Conservation (phyloP, 805 yeast species). For the Candida corydali region DNA sequence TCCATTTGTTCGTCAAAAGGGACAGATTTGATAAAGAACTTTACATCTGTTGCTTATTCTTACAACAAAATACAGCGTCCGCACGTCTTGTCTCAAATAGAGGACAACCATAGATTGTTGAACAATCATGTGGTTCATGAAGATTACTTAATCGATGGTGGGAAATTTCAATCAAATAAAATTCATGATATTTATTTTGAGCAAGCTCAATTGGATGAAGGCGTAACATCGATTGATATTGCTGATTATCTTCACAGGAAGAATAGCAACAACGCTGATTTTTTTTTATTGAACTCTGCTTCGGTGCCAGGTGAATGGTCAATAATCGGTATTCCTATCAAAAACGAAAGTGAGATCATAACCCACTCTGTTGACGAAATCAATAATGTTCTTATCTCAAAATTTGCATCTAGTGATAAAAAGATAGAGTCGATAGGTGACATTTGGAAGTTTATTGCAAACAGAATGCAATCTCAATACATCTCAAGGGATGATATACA, state of each 20-base stretch:
- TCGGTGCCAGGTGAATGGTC: conserved; percentile 86
- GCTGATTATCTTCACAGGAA: conserved; percentile 42
- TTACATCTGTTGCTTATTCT: conserved; percentile 46
- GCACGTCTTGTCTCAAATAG: background rate
- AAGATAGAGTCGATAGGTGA: conserved; percentile 9
- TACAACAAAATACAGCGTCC: conserved; percentile 24
- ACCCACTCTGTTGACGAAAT: conserved; percentile 56
- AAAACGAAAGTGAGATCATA: conserved; percentile 41
- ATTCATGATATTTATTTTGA: conserved; percentile 11
- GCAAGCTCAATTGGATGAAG: conserved; percentile 11
- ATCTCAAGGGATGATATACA: conserved; percentile 27
- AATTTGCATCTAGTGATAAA: conserved; percentile 19
- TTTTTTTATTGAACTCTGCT: conserved; percentile 71
- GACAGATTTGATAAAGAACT: conserved; percentile 52
- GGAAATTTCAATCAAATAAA: conserved; percentile 6
- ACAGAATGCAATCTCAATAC: conserved; percentile 38
- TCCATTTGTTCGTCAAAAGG: conserved; percentile 82
- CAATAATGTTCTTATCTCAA: conserved; percentile 11
- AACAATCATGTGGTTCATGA: conserved; percentile 20
- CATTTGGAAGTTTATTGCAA: conserved; percentile 52
- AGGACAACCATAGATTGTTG: background rate
- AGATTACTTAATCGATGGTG: conserved; percentile 10
- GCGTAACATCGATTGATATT: conserved; percentile 39
- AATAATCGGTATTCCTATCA: conserved; percentile 68
- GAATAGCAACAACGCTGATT: conserved; percentile 34